phyloP scores from a whole-genome alignment of 257 asterid genomes.

The Thymus mandschuricus region DNA sequence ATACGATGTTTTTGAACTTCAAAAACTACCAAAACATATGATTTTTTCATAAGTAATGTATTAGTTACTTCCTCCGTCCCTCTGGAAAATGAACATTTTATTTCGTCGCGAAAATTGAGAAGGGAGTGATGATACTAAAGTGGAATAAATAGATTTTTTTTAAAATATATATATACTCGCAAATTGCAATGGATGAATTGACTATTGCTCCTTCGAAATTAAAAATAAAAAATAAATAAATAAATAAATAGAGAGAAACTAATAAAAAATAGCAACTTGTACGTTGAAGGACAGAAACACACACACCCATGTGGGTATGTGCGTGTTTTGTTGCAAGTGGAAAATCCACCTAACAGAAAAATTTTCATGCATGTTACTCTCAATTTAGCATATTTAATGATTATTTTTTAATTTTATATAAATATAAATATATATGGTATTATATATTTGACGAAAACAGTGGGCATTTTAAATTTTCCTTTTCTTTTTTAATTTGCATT shows the following conservation, averaged over 20 bases:
- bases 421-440: too few species aligned
- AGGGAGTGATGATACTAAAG: too few species aligned
- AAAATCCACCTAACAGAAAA: neutral
- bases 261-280: constrained; percentile 33
- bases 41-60: too few species aligned
- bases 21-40: too few species aligned
- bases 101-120: too few species aligned
- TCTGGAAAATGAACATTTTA: too few species aligned
- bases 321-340: constrained; percentile 7
- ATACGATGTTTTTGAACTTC: too few species aligned
- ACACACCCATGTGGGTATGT: constrained; percentile 18
- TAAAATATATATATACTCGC: neutral
- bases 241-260: too few species aligned
- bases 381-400: constrained; percentile 2
- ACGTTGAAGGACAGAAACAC: constrained; percentile 26
- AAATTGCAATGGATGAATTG: neutral
- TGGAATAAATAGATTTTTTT: too few species aligned
- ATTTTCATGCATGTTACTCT: constrained; percentile 17
- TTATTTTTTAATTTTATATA: neutral
- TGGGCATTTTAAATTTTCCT: neutral
- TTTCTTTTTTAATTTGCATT: too few species aligned
- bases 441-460: constrained; percentile 2
- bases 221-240: too few species aligned
- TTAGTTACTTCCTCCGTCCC: too few species aligned
- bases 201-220: neutral